phyloP scores from a whole-genome alignment of 257 asterid genomes.

The Solanum chmielewskii region DNA sequence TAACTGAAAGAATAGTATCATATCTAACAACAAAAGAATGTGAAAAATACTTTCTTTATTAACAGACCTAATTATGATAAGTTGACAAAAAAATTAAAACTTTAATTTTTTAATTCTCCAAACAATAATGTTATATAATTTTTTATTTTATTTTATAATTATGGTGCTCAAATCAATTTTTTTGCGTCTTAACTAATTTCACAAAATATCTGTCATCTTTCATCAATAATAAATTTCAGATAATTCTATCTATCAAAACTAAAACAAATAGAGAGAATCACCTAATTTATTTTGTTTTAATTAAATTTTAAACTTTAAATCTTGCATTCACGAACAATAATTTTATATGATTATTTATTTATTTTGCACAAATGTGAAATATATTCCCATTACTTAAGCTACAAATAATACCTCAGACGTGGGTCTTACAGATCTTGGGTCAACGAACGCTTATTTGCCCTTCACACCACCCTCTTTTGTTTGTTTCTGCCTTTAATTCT shows the following conservation, averaged over 20 bases:
- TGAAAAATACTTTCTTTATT: background rate
- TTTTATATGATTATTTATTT: background rate
- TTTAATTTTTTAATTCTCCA: background rate
- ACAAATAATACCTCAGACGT: slow-evolving; percentile 35
- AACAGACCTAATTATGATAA: slow-evolving; percentile 12
- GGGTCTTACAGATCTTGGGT: slow-evolving; percentile 32
- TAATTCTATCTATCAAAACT: too few relatives aligned
- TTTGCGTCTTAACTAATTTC: too few relatives aligned
- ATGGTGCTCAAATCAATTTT: too few relatives aligned
- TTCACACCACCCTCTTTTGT: slow-evolving; percentile 17
- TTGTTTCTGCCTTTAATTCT: background rate
- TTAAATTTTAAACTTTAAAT: too few relatives aligned
- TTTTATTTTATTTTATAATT: background rate
- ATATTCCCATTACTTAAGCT: slow-evolving; percentile 9
- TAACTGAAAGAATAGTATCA: slow-evolving; percentile 19
- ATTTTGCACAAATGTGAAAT: background rate
- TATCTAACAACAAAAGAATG: slow-evolving; percentile 17
- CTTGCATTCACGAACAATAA: background rate
- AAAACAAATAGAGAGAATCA: too few relatives aligned
- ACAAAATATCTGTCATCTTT: too few relatives aligned
- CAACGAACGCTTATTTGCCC: slow-evolving; percentile 30
- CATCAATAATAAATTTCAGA: rapidly evolving
- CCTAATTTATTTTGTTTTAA: too few relatives aligned
- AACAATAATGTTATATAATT: slow-evolving; percentile 5
- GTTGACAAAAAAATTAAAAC: background rate